Evolutionary conservation across 257 asterid species (phyloP), one percentile per base, ranked within the genome.

Genomic region (Gentiana straminea): DNA sequence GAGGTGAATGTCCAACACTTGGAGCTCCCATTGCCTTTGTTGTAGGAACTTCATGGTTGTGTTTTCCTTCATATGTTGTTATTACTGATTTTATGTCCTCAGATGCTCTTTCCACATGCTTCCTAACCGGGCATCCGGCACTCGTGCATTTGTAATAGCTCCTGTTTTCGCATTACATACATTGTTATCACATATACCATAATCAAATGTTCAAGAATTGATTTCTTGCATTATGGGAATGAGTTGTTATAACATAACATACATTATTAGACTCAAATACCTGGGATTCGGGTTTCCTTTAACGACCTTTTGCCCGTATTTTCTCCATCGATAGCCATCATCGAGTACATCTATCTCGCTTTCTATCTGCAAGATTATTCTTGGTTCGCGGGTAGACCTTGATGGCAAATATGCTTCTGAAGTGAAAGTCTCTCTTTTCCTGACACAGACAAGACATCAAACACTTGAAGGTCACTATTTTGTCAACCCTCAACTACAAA

Each of bases 261-360:
- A 8, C 3, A 33, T 10, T 49, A 8, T 10, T 43, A 58, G 8
- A 45, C 15, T 5, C 13, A 63, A 33, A 1, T 76, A 87, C 96
- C 96, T 88, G 0, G 97, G 97, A 39, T 87, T 87, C 51, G 94
- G 94, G 64, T 84, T 87, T 57, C 95, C 94, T 71, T 86, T 86
- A 5, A 87, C 96, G 34, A 87, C 96, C 49, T 87, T 87, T 57
- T 87, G 96, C 0, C 96, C 96, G 50, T 87, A 87, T 54, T 87
- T 87, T 67, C 96, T 80, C 96, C 96, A 87, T 6, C 93, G 70
- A 33, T 84, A 87, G 43, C 96, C 96, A 57, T 88, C 96, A 10
- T 88, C 93, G 38, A 88, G 88, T 59, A 88, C 83, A 51, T 88
- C 97, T 11, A 77, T 70, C 2, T 81, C 84, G 41, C 81, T 84